Base-by-base conservation (phyloP, 169 alveolate genomes). In the Eimeria acervulina region DNA sequence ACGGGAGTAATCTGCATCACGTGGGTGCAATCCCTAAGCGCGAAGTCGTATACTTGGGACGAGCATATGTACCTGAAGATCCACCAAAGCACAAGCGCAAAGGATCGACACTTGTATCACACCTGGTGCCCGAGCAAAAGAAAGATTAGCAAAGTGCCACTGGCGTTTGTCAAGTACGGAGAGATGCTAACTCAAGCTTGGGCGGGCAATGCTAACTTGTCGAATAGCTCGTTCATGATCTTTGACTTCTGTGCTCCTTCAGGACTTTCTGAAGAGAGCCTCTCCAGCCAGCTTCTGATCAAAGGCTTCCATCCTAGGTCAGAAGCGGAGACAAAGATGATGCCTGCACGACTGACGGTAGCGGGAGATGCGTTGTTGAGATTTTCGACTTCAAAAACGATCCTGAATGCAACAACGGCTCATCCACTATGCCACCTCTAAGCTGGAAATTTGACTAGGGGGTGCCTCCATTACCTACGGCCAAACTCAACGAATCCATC, bases 311-410 rank as follows among this genome's bases (percentile, higher is more conserved):
- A 99, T 3, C 99, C 99, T 31, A 98, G 96, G 97, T 98, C 99
- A 87, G 98, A 96, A 76, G 98, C 99, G 8, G 99, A 97, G 47
- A 99, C 98, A 97, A 97, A 99, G 96, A 99, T 99, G 96, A 98
- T 98, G 95, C 99, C 99, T 84, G 99, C 98, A 70, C 99, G 97
- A 47, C 99, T 97, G 26, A 99, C 99, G n/a, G 99, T 99, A 51
- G 99, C 99, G 26, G 99, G 99, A 55, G 99, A 98, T 83, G 99
- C 99, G 95, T 98, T 98, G 96, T 98, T 97, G 81, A 98, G 97
- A 95, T 98, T 97, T 96, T 98, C 99, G 38, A 98, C 99, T 96
- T 99, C 99, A 97, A 99, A 98, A 38, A 98, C 99, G 93, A 99
- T 98, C 96, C 98, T 98, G 97, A 98, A 97, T 33, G 33, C 95